Conservation (phyloP, 768 basidiomycete species). For the Wakefieldia striispora region DNA sequence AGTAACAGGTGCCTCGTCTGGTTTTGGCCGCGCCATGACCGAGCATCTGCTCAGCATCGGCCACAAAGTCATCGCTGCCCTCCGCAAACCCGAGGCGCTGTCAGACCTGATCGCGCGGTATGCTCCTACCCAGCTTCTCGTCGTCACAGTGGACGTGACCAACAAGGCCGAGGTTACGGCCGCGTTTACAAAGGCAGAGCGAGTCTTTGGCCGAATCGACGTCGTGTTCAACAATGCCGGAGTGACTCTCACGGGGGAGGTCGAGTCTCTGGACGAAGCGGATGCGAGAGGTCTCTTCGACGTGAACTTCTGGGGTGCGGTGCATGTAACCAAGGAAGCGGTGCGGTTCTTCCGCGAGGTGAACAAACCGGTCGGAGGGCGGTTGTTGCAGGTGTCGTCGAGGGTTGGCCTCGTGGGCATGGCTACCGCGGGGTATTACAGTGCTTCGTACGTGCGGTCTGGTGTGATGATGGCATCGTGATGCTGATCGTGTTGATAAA, state of each 20-base stretch:
- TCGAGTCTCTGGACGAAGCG: conserved; percentile 34
- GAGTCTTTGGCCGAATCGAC: conserved; percentile 34
- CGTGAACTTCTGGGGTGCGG: conserved; percentile 36
- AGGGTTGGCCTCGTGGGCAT: conserved; percentile 26
- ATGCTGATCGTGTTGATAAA: not conserved
- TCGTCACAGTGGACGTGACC: conserved; percentile 35
- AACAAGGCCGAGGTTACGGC: conserved; percentile 16
- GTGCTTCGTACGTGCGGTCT: conserved; percentile 22
- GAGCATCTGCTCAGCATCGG: conserved; percentile 35
- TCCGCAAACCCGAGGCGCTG: conserved; percentile 37
- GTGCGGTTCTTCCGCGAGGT: conserved; percentile 37
- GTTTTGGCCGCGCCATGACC: conserved; percentile 36
- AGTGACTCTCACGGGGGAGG: conserved; percentile 26
- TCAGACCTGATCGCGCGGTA: conserved; percentile 25
- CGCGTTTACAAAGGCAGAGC: conserved; percentile 28
- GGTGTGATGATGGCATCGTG: no score
- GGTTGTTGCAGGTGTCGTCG: conserved; percentile 40
- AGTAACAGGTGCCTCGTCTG: conserved; percentile 37
- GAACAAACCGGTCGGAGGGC: conserved; percentile 38
- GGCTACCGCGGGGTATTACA: conserved; percentile 19
- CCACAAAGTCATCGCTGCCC: conserved; percentile 41
- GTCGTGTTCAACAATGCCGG: conserved; percentile 40
- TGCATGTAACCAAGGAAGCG: conserved; percentile 29
- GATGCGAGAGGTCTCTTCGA: conserved; percentile 37
- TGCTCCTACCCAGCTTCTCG: conserved; percentile 24